A percentile compares a stretch with the other conserved stretches of the same genome.
Conservation (phyloP, 495 filamentous ascomycete species). For the Delitschia confertaspora region DNA sequence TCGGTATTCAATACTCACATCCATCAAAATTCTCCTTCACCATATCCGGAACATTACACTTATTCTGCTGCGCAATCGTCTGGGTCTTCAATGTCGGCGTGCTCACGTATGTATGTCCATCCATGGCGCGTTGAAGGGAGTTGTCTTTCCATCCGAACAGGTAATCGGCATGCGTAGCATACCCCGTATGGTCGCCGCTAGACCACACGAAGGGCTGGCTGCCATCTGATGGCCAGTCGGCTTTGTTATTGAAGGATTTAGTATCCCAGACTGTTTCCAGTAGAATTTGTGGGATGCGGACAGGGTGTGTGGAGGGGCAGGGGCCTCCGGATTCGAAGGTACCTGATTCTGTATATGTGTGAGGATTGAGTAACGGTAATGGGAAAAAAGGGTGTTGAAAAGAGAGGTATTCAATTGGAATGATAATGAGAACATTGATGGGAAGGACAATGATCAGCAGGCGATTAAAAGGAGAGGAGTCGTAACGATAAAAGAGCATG, state of each 20-base stretch:
- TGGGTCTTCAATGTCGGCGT: slow-evolving; percentile 18
- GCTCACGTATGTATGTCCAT: slow-evolving; percentile 17
- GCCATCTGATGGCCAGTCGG: slow-evolving; percentile 25
- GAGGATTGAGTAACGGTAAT: too few relatives aligned
- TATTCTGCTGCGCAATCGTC: slow-evolving; percentile 20
- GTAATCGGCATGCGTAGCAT: slow-evolving; percentile 39
- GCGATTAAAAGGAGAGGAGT: too few relatives aligned
- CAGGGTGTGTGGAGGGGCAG: slow-evolving; percentile 24
- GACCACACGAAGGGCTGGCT: slow-evolving; percentile 28
- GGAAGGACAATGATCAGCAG: too few relatives aligned
- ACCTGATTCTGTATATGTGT: too few relatives aligned
- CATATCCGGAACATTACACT: slow-evolving; percentile 14
- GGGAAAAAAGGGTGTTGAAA: too few relatives aligned
- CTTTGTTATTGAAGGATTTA: slow-evolving; percentile 22
- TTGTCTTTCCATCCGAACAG: slow-evolving; percentile 43
- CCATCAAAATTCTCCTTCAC: slow-evolving; percentile 15
- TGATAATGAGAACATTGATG: too few relatives aligned
- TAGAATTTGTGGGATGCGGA: slow-evolving; percentile 23
- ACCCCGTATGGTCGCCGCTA: slow-evolving; percentile 32
- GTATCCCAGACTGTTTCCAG: slow-evolving; percentile 29
- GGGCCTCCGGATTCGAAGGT: slow-evolving; percentile 23
- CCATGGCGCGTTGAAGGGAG: slow-evolving; percentile 37
- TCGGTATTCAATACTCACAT: slow-evolving; percentile 8
- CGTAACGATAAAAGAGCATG: too few relatives aligned
- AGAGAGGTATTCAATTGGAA: too few relatives aligned